phyloP scores from a whole-genome alignment of 164 flowering plant species.

The Tinospora cordifolia region DNA sequence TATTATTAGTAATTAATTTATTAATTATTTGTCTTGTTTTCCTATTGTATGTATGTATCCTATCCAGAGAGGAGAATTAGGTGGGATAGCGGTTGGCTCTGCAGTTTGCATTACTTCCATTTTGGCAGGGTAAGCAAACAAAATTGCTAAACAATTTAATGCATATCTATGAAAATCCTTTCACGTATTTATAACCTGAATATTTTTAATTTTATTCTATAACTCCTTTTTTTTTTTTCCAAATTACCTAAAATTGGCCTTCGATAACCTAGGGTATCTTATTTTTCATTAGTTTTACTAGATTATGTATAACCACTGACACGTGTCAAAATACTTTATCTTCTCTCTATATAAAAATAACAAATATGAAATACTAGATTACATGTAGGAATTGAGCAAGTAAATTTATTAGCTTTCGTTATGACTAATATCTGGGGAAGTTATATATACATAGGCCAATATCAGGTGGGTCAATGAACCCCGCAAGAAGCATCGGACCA shows the following conservation, averaged over 20 bases:
- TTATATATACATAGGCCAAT: constrained; percentile 38
- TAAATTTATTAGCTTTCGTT: neutral
- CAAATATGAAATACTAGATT: too few relatives aligned
- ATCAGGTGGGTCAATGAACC: constrained; percentile 94
- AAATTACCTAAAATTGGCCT: too few relatives aligned
- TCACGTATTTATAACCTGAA: too few relatives aligned
- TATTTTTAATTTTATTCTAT: too few relatives aligned
- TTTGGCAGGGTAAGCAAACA: constrained; percentile 63
- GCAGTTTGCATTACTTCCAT: constrained; percentile 74
- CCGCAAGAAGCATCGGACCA: constrained; percentile 74
- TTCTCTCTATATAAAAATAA: too few relatives aligned
- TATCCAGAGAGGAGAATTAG: constrained; percentile 68
- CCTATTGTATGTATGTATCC: neutral
- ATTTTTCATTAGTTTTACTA: too few relatives aligned
- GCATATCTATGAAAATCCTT: too few relatives aligned
- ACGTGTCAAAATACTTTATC: too few relatives aligned
- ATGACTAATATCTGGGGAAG: neutral
- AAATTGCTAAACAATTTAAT: neutral
- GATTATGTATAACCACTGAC: too few relatives aligned
- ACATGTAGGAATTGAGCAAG: too few relatives aligned
- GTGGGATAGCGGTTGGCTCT: constrained; percentile 86
- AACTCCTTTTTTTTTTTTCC: too few relatives aligned
- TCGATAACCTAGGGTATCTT: too few relatives aligned
- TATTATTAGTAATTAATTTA: neutral
- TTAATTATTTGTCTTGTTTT: neutral